A percentile compares a stretch with the other conserved stretches of the same genome.
Conservation (phyloP, 352 stramenopile species). For the Pythium oligandrum region DNA sequence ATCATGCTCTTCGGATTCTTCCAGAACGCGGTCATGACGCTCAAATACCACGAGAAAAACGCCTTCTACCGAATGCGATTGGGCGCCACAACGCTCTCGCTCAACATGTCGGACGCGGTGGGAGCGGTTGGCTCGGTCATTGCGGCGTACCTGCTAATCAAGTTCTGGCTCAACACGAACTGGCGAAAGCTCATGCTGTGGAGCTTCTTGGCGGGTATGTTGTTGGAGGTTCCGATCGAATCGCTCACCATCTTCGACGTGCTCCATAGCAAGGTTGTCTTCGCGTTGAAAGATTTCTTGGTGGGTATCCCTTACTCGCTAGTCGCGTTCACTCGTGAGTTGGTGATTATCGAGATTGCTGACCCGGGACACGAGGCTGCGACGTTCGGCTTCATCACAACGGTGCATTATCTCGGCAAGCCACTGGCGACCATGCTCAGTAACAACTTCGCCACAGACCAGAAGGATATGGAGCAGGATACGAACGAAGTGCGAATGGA, state of each 20-base stretch:
- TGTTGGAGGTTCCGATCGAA: conserved; percentile 13
- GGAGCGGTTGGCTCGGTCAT: conserved; percentile 1
- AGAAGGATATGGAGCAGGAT: not conserved
- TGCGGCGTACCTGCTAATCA: not conserved
- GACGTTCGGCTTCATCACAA: conserved; percentile 7
- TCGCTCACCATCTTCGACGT: conserved; percentile 9
- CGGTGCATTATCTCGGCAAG: not conserved
- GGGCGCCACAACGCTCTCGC: conserved; percentile 8
- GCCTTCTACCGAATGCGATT: conserved; percentile 7
- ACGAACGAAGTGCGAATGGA: not conserved
- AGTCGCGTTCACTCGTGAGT: not conserved
- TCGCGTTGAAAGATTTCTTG: not conserved
- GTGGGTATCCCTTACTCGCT: not conserved
- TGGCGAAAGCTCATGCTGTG: conserved; percentile 15
- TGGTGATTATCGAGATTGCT: conserved; percentile 6
- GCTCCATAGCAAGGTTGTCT: too few species aligned
- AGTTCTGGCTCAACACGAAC: conserved; percentile 23
- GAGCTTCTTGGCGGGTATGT: conserved; percentile 4
- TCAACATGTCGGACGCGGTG: conserved; percentile 10
- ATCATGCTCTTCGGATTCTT: conserved; percentile 21
- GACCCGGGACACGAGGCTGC: conserved; percentile 3
- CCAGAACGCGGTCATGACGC: conserved; percentile 7
- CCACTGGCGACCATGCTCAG: not conserved
- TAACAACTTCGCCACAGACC: conserved; percentile 1
- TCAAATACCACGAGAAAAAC: not conserved